Evolutionary conservation across 495 filamentous ascomycete species (phyloP), one percentile per base, ranked within the genome.

Genomic region (Hapsidospora chrysogenum): DNA sequence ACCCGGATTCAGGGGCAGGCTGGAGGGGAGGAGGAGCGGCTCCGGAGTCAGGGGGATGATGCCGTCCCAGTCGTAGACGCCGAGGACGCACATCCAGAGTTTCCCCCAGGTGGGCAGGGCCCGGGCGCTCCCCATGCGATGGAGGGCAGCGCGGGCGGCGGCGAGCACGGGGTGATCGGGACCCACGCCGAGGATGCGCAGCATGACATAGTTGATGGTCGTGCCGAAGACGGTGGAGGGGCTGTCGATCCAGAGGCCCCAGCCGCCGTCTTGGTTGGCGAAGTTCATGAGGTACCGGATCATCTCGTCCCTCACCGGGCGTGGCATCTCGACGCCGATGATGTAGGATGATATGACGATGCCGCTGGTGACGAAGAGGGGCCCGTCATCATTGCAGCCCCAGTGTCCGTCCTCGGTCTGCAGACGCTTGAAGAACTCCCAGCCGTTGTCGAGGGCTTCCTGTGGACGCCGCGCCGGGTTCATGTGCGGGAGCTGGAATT

Each of bases 201-300:
- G 52, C 3, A 65, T 59, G 16, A 74, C 69, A 43, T 89, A 89
- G 43, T 85, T 89, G 70, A 85, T 76, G 10, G 61, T 63, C 2
- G 82, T 85, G 9, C 82, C 82, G 49, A 86, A 86, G 10, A 78
- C 81, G 0, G 75, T 76, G 46, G 78, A 84, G 38, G 83, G 71
- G 7, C 64, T 80, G 47, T 85, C 79, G 37, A 85, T 81, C 44
- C 86, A 83, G n/a, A 89, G 54, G 9, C 82, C 83, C 82, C 82
- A 89, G 4, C 82, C 82, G 13, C 81, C 81, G 59, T 89, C 79
- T 14, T 72, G 66, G 46, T 85, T 58, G 48, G 80, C 76, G 17
- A 78, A 68, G 17, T 73, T 73, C 50, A 80, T 80, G 17, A 89
- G 68, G 54, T 89, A 89, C 31, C 77, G 67, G 36, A 63, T 79